A percentile compares a stretch with the other conserved stretches of the same genome.
Conservation (phyloP, 495 filamentous ascomycete species). For the Aspergillus campestris region DNA sequence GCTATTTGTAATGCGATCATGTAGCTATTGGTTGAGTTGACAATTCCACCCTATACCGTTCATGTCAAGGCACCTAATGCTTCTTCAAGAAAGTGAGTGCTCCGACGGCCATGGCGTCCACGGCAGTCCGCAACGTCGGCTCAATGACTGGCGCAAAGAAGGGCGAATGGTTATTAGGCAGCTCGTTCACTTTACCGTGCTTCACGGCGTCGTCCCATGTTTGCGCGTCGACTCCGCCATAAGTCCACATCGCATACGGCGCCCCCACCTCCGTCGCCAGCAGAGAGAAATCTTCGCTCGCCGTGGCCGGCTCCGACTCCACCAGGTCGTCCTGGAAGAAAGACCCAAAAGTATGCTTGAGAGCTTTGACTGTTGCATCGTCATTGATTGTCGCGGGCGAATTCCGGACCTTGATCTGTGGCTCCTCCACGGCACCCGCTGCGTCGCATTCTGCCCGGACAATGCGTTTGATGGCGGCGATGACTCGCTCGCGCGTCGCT, state of each 20-base stretch:
- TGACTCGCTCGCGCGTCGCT: constrained; percentile 32
- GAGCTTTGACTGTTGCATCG: constrained; percentile 22
- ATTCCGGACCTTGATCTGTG: constrained; percentile 27
- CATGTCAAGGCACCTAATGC: too few species aligned
- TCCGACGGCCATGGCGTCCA: constrained; percentile 47
- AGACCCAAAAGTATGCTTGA: constrained; percentile 32
- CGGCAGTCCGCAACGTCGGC: constrained; percentile 47
- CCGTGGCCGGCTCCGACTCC: constrained; percentile 17
- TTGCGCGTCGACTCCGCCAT: constrained; percentile 42
- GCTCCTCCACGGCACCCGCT: constrained; percentile 27
- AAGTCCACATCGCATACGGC: constrained; percentile 49
- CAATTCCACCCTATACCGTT: too few species aligned
- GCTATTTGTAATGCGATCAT: too few species aligned
- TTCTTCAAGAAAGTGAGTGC: constrained; percentile 40
- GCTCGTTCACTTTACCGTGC: constrained; percentile 29
- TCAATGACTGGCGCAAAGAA: constrained; percentile 53
- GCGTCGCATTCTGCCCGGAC: constrained; percentile 47
- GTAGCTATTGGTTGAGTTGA: too few species aligned
- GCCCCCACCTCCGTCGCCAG: constrained; percentile 42
- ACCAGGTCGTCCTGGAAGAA: constrained; percentile 33
- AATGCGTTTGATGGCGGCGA: constrained; percentile 41
- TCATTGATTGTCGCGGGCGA: constrained; percentile 50
- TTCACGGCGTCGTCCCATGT: constrained; percentile 40
- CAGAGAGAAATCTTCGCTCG: constrained; percentile 50
- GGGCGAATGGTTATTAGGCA: constrained; percentile 51